Evolutionary conservation across 1,284 basidiomycete genomes (phyloP), one percentile per base, ranked within the genome.

Genomic region (Kwoniella shivajii): DNA sequence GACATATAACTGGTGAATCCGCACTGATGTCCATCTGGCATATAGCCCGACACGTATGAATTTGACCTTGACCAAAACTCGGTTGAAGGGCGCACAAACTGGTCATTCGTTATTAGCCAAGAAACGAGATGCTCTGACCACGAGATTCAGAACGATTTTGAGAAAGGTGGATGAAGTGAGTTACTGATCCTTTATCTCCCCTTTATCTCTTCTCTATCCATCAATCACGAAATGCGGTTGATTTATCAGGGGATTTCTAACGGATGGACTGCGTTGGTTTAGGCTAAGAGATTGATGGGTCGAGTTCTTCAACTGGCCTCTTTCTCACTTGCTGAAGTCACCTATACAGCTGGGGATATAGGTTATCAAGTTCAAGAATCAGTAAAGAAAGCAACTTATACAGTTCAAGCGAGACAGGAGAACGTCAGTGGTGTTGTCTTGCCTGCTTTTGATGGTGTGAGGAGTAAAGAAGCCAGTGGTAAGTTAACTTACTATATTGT

Each of bases 231-330:
- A 24, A n/a, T 16, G 18, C 24, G 4, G n/a, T 22, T 27, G 18
- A 16, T 41, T 6, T 27, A 11, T 33, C 1, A 16, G 18, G n/a
- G 44, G 22, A 10, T 18, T 29, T 29, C 33, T 13, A 48, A 6
- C 37, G n/a, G 16, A 6, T 39, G 6, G 5, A 5, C 16, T 6
- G n/a, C 22, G 6, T 6, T 6, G 37, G 22, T 39, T 14, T 64
- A 94, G 91, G 95, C 96, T 16, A 99, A 99, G 79, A 86, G 93
- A 59, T 93, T 98, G 81, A 99, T 99, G 96, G 96, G 96, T 37
- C 84, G 89, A 63, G 94, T 99, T 29, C 96, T 99, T 87, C 96
- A 99, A 77, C 83, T 96, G 49, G 96, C 96, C 16, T 96, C 94
- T 43, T 97, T 99, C 83, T 95, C 92, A 39, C 88, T 99, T 78